Evolutionary conservation across 2,329 filamentous ascomycete species (phyloP), one percentile per base, ranked within the genome.

Genomic region (Atkinsonella texensis): DNA sequence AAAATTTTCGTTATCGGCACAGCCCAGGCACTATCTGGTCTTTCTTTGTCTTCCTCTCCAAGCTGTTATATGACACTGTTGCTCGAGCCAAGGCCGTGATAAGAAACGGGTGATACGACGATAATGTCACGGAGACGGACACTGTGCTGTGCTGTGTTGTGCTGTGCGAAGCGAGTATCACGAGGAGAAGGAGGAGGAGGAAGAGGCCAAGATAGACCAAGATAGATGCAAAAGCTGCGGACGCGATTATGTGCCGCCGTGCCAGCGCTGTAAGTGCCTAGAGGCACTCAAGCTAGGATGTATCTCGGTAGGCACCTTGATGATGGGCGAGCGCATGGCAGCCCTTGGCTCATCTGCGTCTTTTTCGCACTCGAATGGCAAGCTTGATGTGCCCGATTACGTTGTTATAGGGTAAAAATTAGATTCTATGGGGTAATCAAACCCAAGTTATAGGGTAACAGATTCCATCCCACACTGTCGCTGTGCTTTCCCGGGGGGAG

Each of bases 351-450:
- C 23, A n/a, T 28, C 33, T 44, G 20, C 20, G 20, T 23, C 20
- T 23, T 23, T 23, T 28, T 28, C 2, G 35, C 20, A 15, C 32
- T 49, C 39, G 35, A 46, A 48, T 51, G 45, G 52, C 49, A 53
- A 52, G 48, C 48, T 50, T 49, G 32, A 13, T 47, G 52, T 49
- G 48, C 50, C 35, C 49, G 48, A 62, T 63, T 62, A 62, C 60
- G 59, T 62, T 62, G 55, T 58, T 60, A 59, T 62, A 61, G 58
- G 59, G 61, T 63, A 63, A 63, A 54, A 56, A 50, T 23, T 43
- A 49, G 49, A 53, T 51, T 53, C 52, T 55, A 53, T 57, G 50
- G 54, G 54, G 53, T 56, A 55, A 56, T 48, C 39, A 13, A 32
- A 50, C 28, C 47, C 53, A 53, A 55, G 32, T 47, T 50, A 55